These are phyloP conservation scores for Pisolithus microcarpus DNA, from an alignment of 768 basidiomycete genomes.

Conservation along the genomic window DNA sequence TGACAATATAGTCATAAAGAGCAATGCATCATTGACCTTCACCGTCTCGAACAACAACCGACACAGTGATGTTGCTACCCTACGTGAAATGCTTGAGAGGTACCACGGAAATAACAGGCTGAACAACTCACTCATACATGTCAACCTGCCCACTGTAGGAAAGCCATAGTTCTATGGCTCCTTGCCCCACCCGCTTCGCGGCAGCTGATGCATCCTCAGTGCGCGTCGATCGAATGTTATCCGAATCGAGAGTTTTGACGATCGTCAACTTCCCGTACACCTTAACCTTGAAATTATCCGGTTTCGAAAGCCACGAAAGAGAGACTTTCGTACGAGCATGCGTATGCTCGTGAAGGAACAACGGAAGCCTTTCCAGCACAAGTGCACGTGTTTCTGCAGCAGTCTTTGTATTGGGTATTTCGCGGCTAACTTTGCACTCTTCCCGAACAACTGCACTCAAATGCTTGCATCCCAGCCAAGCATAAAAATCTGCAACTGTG, in stretches of 20 bases:
- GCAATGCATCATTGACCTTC: conserved; percentile 78
- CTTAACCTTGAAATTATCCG: conserved; percentile 63
- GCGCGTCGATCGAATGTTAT: conserved; percentile 40
- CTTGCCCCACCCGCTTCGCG: conserved; percentile 44
- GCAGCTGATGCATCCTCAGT: conserved; percentile 71
- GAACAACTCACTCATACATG: conserved; percentile 78
- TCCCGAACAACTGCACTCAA: conserved; percentile 72
- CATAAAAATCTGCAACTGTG: conserved; percentile 56
- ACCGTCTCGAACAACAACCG: conserved; percentile 69
- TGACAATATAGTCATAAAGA: conserved; percentile 91
- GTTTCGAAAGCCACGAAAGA: conserved; percentile 56
- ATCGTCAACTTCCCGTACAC: conserved; percentile 59
- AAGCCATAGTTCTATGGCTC: conserved; percentile 71
- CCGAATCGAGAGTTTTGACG: conserved; percentile 53
- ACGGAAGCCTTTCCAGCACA: conserved; percentile 75
- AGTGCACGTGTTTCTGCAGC: conserved; percentile 50
- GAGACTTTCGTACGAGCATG: conserved; percentile 57
- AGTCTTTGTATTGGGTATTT: conserved; percentile 41
- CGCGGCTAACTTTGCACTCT: conserved; percentile 56
- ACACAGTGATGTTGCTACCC: conserved; percentile 81
- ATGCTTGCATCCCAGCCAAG: conserved; percentile 62
- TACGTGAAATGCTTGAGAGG: conserved; percentile 23
- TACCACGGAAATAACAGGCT: not conserved
- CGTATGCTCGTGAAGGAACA: conserved; percentile 88
- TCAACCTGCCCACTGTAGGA: conserved; percentile 71